Conservation (phyloP, 73 alveolate genomes). For the Tetrahymena borealis region DNA sequence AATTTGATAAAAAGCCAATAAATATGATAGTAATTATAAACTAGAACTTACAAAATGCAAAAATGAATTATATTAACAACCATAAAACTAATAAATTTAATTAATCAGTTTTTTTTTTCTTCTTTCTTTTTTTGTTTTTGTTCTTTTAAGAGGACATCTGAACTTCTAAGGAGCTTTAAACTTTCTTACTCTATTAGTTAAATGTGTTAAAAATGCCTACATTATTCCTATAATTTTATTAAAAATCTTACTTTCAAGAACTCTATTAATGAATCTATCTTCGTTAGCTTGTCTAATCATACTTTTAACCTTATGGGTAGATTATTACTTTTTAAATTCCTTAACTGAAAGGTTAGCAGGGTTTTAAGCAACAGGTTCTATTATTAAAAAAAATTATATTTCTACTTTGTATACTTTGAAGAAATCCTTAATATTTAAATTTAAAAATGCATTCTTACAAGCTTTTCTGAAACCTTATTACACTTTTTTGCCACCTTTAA, state of each 20-base stretch:
- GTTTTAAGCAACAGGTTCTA: background rate
- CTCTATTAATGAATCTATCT: background rate
- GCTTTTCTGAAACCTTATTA: background rate
- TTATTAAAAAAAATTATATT: background rate
- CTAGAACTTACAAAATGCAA: too few species aligned
- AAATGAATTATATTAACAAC: background rate
- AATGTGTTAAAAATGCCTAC: background rate
- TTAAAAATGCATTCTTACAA: background rate
- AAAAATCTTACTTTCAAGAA: background rate
- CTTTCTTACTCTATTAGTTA: background rate
- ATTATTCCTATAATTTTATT: background rate
- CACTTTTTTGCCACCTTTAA: background rate
- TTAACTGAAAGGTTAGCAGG: background rate
- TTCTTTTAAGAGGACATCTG: background rate
- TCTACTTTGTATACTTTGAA: background rate
- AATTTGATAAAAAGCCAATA: too few species aligned
- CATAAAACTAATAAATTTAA: background rate
- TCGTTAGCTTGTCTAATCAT: background rate
- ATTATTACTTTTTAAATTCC: background rate
- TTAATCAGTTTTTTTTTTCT: background rate
- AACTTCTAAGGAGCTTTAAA: background rate
- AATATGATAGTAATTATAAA: too few species aligned
- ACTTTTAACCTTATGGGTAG: background rate
- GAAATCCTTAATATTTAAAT: background rate
- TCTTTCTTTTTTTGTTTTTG: background rate